Evolutionary conservation across 2,329 filamentous ascomycete species (phyloP).

Genomic region (Penicillium freii): DNA sequence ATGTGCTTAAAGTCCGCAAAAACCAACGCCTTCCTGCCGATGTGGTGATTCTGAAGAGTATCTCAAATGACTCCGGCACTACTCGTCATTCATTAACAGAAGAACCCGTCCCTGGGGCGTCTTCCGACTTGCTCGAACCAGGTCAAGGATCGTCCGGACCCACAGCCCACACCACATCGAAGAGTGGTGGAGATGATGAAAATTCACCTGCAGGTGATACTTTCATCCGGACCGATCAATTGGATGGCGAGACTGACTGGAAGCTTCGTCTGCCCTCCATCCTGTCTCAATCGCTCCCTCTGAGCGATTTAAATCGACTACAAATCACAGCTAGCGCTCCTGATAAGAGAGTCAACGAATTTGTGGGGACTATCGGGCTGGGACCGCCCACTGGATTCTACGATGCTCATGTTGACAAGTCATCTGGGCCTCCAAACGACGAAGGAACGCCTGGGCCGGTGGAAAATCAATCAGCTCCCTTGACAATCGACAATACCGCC

Average conservation of each 20-base stretch:
- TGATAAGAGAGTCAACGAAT: constrained; percentile 91
- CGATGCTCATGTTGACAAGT: constrained; percentile 44
- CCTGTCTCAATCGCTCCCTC: constrained; percentile 73
- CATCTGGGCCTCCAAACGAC: constrained; percentile 17
- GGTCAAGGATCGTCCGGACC: constrained; percentile 21
- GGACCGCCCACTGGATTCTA: constrained; percentile 53
- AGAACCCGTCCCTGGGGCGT: constrained; percentile 13
- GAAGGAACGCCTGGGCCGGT: constrained; percentile 18
- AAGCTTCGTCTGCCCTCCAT: constrained; percentile 87
- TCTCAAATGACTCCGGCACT: constrained; percentile 53
- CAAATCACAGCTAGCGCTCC: constrained; percentile 82
- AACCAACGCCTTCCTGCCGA: constrained; percentile 93
- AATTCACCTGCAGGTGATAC: constrained; percentile 67
- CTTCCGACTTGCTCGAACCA: constrained; percentile 29
- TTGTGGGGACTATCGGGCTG: constrained; percentile 83
- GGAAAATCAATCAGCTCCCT: constrained; percentile 45
- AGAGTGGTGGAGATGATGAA: constrained; percentile 26
- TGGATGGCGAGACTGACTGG: constrained; percentile 98
- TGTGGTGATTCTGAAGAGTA: constrained; percentile 86
- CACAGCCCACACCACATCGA: constrained; percentile 9
- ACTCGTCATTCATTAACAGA: constrained; percentile 23
- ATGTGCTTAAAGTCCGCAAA: constrained; percentile 89
- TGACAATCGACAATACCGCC: constrained; percentile 95
- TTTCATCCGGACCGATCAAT: constrained; percentile 94
- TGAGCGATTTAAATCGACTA: constrained; percentile 66